Percentiles rank a stretch among this genome's conserved stretches.
Evolutionary conservation across 768 basidiomycete species (phyloP).

Genomic region (Pulveroboletus ravenelii): DNA sequence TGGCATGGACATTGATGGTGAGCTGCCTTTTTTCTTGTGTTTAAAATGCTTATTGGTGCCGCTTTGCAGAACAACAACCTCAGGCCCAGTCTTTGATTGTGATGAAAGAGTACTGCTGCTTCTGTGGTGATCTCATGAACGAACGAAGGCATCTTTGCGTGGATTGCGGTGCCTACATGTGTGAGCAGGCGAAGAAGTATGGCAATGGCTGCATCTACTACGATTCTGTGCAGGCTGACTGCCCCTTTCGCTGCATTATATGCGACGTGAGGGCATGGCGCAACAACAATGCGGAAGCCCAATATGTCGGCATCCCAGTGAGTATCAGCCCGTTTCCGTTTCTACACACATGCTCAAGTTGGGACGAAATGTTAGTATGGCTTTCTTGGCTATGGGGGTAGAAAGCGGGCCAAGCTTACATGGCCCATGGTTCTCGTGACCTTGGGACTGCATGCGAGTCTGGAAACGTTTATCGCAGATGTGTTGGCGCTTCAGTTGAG

Average conservation of each 20-base stretch:
- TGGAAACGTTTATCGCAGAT: not conserved
- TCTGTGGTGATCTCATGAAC: not conserved
- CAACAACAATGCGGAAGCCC: fast-evolving
- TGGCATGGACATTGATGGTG: no score
- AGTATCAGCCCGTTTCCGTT: not conserved
- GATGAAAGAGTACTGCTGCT: not conserved
- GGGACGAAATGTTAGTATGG: not conserved
- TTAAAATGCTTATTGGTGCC: no score
- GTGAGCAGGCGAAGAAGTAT: not conserved
- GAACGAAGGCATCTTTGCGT: not conserved
- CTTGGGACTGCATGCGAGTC: not conserved
- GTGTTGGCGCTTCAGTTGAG: not conserved
- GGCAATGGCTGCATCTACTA: not conserved
- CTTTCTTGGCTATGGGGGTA: not conserved
- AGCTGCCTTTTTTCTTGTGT: no score
- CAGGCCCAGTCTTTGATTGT: no score
- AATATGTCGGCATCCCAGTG: not conserved
- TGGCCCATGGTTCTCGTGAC: not conserved
- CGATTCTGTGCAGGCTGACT: no score
- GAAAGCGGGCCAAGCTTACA: not conserved
- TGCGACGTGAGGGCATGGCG: not conserved
- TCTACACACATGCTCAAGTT: not conserved
- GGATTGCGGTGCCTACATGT: not conserved
- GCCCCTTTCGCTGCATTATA: not conserved
- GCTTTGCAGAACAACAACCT: no score